Conservation (phyloP, 1,284 basidiomycete genomes). For the Thecaphora thlaspeos region DNA sequence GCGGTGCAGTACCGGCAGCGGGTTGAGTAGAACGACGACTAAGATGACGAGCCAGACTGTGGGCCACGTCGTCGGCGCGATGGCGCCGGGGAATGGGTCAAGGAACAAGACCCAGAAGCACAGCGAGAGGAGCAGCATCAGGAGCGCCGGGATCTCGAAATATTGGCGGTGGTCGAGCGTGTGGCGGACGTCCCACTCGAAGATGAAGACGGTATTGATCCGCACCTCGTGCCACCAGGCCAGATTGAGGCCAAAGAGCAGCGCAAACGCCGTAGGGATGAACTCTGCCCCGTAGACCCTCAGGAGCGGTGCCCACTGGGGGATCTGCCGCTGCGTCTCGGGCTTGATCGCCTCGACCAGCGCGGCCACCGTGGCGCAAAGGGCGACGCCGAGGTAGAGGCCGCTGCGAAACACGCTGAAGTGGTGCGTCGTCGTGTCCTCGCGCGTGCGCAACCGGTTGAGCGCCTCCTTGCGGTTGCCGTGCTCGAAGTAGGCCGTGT, state of each 20-base stretch:
- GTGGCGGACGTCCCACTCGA: conserved; percentile 69
- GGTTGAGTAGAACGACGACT: conserved; percentile 70
- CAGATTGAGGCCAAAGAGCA: conserved; percentile 77
- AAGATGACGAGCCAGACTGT: conserved; percentile 76
- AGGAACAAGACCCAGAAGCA: conserved; percentile 83
- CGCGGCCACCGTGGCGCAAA: conserved; percentile 74
- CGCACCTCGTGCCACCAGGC: conserved; percentile 72
- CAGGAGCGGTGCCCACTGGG: conserved; percentile 72
- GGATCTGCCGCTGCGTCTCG: conserved; percentile 66
- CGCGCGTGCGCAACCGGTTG: conserved; percentile 64
- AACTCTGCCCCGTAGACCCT: conserved; percentile 76
- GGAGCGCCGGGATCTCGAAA: conserved; percentile 76
- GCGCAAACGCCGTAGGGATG: conserved; percentile 73
- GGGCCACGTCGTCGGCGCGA: conserved; percentile 67
- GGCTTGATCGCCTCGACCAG: conserved; percentile 68
- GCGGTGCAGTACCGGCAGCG: conserved; percentile 69
- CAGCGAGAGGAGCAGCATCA: conserved; percentile 74
- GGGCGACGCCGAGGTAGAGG: conserved; percentile 71
- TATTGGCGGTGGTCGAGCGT: conserved; percentile 78
- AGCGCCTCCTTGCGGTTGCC: conserved; percentile 81
- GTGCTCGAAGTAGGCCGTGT: conserved; percentile 62
- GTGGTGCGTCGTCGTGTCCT: conserved; percentile 67
- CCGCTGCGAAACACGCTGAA: conserved; percentile 66
- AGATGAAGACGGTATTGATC: conserved; percentile 90
- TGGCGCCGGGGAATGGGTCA: conserved; percentile 51